Conservation (phyloP, 306 rosid genomes). For the Pterocarpus macrocarpus region DNA sequence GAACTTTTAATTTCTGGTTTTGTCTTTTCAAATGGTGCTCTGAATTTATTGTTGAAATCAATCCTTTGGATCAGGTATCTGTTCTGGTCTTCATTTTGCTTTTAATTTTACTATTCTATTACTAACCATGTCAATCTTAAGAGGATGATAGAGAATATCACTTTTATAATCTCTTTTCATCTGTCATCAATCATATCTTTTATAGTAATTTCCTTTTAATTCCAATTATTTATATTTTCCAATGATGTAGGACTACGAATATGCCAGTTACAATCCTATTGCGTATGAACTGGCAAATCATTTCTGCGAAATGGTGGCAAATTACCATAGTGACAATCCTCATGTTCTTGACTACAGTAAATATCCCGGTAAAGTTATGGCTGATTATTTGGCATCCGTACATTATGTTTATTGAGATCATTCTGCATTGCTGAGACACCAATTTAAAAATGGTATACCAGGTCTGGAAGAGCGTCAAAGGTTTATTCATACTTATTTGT, state of each 20-base stretch:
- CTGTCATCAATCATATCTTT: constrained; percentile 3
- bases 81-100: background rate
- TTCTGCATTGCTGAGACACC: constrained; percentile 32
- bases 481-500: constrained; percentile 68
- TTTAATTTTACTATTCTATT: background rate
- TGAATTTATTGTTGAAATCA: background rate
- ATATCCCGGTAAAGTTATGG: constrained; percentile 73
- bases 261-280: constrained; percentile 82
- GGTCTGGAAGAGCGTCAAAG: constrained; percentile 76
- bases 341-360: constrained; percentile 81
- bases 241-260: constrained; percentile 82
- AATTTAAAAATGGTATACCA: constrained; percentile 54
- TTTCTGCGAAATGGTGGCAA: constrained; percentile 93
- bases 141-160: background rate
- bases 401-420: constrained; percentile 22
- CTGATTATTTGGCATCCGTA: too few species aligned
- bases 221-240: background rate
- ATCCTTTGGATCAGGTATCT: background rate
- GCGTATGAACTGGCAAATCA: constrained; percentile 93
- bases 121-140: background rate
- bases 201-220: constrained; percentile 13
- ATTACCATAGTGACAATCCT: constrained; percentile 88
- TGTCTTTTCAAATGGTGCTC: background rate
- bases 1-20: background rate
- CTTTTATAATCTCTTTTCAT: background rate